Evolutionary conservation across 805 yeast species (phyloP).

Genomic region (Myxozyma udenii): DNA sequence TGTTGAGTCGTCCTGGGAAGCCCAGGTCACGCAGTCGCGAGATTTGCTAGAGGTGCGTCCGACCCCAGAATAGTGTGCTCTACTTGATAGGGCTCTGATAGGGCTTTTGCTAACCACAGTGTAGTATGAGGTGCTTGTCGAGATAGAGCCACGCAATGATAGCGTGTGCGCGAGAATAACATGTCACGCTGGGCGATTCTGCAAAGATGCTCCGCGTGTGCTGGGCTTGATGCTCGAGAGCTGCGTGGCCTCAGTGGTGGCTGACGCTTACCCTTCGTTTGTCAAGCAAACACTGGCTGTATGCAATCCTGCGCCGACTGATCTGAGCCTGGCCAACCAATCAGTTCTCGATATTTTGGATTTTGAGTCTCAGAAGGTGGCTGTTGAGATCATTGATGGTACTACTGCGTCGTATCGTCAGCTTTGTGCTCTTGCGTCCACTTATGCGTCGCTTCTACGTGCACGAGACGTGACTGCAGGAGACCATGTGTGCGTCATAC

Average conservation of each 20-base stretch:
- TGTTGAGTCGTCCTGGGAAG: neutral
- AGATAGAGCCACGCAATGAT: conserved; percentile 8
- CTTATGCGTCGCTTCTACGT: neutral
- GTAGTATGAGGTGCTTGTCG: conserved; percentile 16
- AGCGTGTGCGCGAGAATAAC: conserved; percentile 5
- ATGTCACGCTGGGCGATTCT: conserved; percentile 8
- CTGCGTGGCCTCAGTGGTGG: too few relatives aligned
- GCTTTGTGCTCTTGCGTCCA: neutral
- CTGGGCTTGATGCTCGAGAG: neutral
- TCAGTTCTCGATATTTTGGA: conserved; percentile 4
- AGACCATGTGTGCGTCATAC: conserved; percentile 12
- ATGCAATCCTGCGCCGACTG: conserved; percentile 11
- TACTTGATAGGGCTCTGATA: too few relatives aligned
- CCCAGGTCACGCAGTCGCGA: neutral
- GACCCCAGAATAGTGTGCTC: too few relatives aligned
- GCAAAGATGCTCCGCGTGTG: too few relatives aligned
- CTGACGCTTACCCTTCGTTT: too few relatives aligned
- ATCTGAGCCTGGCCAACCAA: neutral
- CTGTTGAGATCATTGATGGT: conserved; percentile 11
- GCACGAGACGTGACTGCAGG: neutral
- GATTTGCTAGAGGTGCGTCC: neutral
- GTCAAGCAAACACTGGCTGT: too few relatives aligned
- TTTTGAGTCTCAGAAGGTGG: conserved; percentile 2
- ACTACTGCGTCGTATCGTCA: conserved; percentile 1
- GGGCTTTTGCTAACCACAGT: neutral